These are phyloP conservation scores for Cucumis melo DNA, from an alignment of 306 rosid genomes.

Conservation along the genomic window DNA sequence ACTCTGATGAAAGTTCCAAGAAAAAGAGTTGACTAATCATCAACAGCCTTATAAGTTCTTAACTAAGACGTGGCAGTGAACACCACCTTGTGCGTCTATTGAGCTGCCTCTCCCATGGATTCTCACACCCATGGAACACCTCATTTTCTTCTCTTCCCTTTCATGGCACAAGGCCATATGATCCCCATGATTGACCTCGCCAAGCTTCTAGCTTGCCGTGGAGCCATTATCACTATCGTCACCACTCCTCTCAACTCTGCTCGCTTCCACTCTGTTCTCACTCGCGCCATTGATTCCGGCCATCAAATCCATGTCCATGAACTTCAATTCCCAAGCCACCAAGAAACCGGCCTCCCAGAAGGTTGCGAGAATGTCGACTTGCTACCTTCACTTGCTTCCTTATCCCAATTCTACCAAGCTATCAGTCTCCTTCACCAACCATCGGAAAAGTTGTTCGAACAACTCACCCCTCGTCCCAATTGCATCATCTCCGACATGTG, in stretches of 20 bases:
- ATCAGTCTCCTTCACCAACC: slow-evolving; percentile 17
- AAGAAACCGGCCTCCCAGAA: slow-evolving; percentile 31
- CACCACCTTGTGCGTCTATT: too few species aligned
- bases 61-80: too few species aligned
- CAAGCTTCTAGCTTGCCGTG: slow-evolving; percentile 15
- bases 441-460: slow-evolving; percentile 20
- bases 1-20: too few species aligned
- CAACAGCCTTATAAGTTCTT: too few species aligned
- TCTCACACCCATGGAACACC: neutral
- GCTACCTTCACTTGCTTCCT: slow-evolving; percentile 30
- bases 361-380: slow-evolving; percentile 54
- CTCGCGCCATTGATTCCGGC: slow-evolving; percentile 10
- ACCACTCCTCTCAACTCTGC: slow-evolving; percentile 23
- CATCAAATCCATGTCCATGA: neutral
- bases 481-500: slow-evolving; percentile 47
- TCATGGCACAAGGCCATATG: slow-evolving; percentile 36
- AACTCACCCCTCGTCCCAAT: slow-evolving; percentile 28
- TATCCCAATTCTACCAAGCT: slow-evolving; percentile 11
- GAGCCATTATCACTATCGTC: slow-evolving; percentile 15
- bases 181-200: slow-evolving; percentile 32
- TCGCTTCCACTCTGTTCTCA: slow-evolving; percentile 6
- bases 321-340: slow-evolving; percentile 11
- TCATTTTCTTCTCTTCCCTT: slow-evolving; percentile 17
- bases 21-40: too few species aligned
- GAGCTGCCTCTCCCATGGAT: too few species aligned